Conservation (phyloP, 176 grass and related monocot genomes). For the Panicum miliaceum region DNA sequence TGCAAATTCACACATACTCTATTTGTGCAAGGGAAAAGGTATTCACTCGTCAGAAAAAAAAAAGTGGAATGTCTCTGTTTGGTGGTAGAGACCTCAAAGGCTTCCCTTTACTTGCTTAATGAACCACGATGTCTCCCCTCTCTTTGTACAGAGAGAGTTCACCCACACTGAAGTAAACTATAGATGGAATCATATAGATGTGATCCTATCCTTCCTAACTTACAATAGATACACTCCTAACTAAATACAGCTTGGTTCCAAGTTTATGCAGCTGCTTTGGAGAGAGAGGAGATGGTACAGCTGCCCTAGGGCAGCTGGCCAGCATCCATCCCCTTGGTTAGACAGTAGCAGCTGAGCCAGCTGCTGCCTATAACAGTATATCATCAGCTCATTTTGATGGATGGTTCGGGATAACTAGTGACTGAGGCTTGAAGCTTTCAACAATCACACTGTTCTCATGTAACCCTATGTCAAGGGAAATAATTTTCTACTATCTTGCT, state of each 20-base stretch:
- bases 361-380: neutral
- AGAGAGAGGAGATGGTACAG: neutral
- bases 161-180: neutral
- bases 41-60: neutral
- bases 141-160: neutral
- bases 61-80: neutral
- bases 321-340: neutral
- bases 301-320: neutral
- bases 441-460: constrained; percentile 21
- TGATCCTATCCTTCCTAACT: neutral
- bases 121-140: neutral
- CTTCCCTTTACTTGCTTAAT: neutral
- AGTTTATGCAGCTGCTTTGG: neutral
- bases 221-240: neutral
- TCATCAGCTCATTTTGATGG: constrained; percentile 29
- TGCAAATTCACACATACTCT: neutral
- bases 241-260: neutral
- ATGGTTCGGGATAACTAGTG: constrained; percentile 19
- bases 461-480: constrained; percentile 22
- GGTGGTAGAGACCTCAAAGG: neutral
- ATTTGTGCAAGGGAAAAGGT: neutral
- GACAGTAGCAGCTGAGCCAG: neutral
- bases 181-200: neutral
- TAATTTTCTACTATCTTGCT: neutral
- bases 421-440: neutral